Percentiles rank a stretch among this genome's conserved stretches.
Conservation (phyloP, 805 yeast species). For the Ogataea thermomethanolica region DNA sequence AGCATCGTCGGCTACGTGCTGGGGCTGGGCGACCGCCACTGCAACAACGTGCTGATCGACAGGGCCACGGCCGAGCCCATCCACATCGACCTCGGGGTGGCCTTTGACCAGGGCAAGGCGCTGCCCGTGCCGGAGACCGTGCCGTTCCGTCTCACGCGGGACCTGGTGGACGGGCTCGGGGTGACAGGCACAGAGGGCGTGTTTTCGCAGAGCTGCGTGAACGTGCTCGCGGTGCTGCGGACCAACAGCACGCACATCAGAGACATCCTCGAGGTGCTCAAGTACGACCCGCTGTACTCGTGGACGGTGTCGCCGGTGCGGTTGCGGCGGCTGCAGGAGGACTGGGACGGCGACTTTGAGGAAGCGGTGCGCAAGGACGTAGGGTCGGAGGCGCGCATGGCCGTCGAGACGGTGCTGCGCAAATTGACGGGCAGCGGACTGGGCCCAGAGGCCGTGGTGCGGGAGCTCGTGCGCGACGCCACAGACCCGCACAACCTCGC, state of each 20-base stretch:
- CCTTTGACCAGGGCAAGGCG: conserved; percentile 89
- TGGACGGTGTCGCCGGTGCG: conserved; percentile 85
- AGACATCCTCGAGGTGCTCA: conserved; percentile 78
- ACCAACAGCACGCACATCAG: conserved; percentile 63
- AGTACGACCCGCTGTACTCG: conserved; percentile 89
- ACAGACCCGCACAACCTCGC: conserved; percentile 64
- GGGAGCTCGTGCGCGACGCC: conserved; percentile 79
- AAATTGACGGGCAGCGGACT: conserved; percentile 66
- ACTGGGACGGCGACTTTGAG: conserved; percentile 20
- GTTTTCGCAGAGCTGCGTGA: conserved; percentile 70
- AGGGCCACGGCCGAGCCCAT: conserved; percentile 82
- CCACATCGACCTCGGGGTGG: conserved; percentile 94
- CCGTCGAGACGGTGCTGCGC: conserved; percentile 65
- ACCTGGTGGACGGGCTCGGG: conserved; percentile 91
- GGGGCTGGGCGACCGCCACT: conserved; percentile 94
- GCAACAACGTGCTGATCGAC: conserved; percentile 86
- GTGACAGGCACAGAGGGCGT: conserved; percentile 78
- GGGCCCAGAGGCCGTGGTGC: conserved; percentile 79
- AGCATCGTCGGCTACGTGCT: conserved; percentile 85
- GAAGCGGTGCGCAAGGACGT: conserved; percentile 23
- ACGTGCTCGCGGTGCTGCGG: conserved; percentile 64
- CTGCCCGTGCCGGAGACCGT: conserved; percentile 88
- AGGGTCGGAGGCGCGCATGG: conserved; percentile 74
- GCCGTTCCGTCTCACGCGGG: conserved; percentile 88
- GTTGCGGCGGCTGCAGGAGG: conserved; percentile 49